phyloP scores from a whole-genome alignment of 108 stramenopile species.

The Chaetoceros muelleri region DNA sequence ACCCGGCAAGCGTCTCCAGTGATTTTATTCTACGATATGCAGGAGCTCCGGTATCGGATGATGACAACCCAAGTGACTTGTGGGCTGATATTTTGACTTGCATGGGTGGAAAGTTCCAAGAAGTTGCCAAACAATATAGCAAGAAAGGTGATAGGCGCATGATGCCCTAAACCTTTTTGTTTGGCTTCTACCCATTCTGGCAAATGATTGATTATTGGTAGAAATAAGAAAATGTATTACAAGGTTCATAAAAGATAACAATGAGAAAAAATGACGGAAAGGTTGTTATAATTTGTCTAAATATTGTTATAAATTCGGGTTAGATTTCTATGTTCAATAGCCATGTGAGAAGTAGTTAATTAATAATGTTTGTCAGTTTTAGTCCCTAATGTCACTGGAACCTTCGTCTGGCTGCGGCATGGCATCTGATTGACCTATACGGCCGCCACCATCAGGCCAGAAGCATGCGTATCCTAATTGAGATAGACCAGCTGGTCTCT shows the following conservation, averaged over 20 bases:
- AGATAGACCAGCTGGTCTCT: conserved; percentile 36
- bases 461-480: conserved; percentile 60
- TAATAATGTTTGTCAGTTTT: no score
- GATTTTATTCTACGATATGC: conserved; percentile 78
- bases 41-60: conserved; percentile 50
- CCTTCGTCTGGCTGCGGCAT: no score
- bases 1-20: conserved; percentile 54
- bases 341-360: no score
- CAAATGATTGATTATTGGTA: no score
- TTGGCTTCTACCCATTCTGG: not conserved
- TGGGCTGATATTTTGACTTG: conserved; percentile 75
- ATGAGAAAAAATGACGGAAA: no score
- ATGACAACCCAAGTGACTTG: conserved; percentile 62
- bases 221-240: no score
- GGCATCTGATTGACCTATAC: not conserved
- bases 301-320: no score
- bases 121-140: conserved; percentile 45
- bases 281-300: no score
- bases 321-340: no score
- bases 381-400: no score
- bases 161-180: conserved; percentile 36
- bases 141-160: conserved; percentile 64
- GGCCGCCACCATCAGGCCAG: conserved; percentile 53
- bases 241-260: no score
- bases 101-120: conserved; percentile 67